Conservation (phyloP, 2,329 filamentous ascomycete species). For the Epicoccum sorghinum region DNA sequence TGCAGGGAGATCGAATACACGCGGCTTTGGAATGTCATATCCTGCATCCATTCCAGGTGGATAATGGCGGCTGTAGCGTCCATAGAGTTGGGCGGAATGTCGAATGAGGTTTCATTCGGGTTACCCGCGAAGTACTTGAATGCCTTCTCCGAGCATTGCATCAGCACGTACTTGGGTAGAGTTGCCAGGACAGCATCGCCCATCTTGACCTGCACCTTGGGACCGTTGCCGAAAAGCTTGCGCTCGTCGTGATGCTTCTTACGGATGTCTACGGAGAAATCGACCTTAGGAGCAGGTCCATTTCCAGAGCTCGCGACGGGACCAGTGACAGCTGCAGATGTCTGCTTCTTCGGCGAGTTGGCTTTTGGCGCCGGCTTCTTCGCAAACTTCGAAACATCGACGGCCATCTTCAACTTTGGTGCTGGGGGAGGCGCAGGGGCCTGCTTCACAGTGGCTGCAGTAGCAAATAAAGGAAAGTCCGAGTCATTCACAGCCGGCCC, state of each 20-base stretch:
- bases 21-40: constrained; percentile 27
- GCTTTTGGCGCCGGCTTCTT: constrained; percentile 18
- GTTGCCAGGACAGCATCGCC: constrained; percentile 19
- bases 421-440: constrained; percentile 25
- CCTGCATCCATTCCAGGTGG: constrained; percentile 33
- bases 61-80: constrained; percentile 20
- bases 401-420: constrained; percentile 27
- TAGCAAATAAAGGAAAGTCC: constrained; percentile 19
- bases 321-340: not conserved
- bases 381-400: constrained; percentile 29
- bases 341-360: not conserved
- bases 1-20: constrained; percentile 34
- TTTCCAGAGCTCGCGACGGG: constrained; percentile 1
- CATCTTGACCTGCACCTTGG: constrained; percentile 26
- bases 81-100: constrained; percentile 25
- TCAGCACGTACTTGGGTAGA: constrained; percentile 34
- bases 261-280: constrained; percentile 25
- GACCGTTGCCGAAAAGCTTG: constrained; percentile 26
- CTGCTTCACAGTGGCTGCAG: constrained; percentile 27
- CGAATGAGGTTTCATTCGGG: constrained; percentile 20
- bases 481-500: constrained; percentile 3
- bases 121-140: constrained; percentile 27
- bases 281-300: constrained; percentile 16
- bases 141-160: constrained; percentile 35
- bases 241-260: constrained; percentile 30